Evolutionary conservation across 345 rosid species (phyloP).

Genomic region (Aegle marmelos): DNA sequence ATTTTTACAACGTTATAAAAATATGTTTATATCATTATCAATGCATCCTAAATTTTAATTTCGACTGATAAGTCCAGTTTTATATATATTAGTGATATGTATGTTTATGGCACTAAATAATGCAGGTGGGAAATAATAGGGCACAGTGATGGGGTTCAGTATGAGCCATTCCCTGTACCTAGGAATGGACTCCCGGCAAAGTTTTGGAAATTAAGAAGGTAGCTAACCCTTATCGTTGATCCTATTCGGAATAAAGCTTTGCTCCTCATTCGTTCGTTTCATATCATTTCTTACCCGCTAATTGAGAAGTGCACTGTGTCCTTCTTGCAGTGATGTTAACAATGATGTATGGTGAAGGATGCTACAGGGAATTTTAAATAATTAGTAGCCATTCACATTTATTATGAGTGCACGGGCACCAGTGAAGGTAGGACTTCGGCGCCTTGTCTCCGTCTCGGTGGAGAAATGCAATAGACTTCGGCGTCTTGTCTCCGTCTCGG

Average conservation of each 20-base stretch:
- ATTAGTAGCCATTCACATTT: too few species aligned
- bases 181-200: slow-evolving; percentile 25
- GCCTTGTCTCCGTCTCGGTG: not conserved
- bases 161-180: slow-evolving; percentile 31
- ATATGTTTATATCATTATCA: too few species aligned
- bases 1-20: too few species aligned
- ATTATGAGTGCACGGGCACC: too few species aligned
- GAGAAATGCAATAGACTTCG: not conserved
- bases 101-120: too few species aligned
- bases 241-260: not conserved
- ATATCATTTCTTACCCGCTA: not conserved
- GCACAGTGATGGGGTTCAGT: slow-evolving; percentile 13
- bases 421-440: too few species aligned
- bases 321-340: not conserved
- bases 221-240: not conserved
- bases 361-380: not conserved
- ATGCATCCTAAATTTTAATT: too few species aligned
- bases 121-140: slow-evolving; percentile 28
- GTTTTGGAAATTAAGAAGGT: slow-evolving; percentile 18
- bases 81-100: too few species aligned
- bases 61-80: too few species aligned
- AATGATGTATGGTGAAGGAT: not conserved
- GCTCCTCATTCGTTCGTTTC: not conserved
- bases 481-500: not conserved
- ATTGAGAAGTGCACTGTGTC: not conserved